Evolutionary conservation across 106 monocot species (phyloP), one percentile per base, ranked within the genome.

Genomic region (Gastrodia elata): DNA sequence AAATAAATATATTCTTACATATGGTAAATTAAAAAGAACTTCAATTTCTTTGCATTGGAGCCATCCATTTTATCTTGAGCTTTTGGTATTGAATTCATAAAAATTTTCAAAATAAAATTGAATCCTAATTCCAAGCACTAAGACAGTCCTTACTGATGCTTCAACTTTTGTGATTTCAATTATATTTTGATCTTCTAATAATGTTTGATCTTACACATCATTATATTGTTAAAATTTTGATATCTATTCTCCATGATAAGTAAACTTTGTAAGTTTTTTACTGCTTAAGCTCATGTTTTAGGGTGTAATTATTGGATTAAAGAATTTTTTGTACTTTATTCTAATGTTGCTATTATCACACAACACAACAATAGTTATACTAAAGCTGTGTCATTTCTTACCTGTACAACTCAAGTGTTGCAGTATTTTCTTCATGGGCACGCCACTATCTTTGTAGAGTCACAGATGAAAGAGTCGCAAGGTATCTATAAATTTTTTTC

Each of bases 401-500:
- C 61, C 32, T 35, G 20, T 46, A 61, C 42, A 59, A 52, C 39
- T 59, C 37, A 77, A 98, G 97, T 89, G 97, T 98, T 74, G 97
- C 97, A 27, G 83, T 98, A 52, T 98, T 98, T 72, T 80, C 92
- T 72, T 84, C 97, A 5, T 97, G 97, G 97, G 97, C 92, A 37
- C 78, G 81, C 20, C 82, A 83, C 15, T 43, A 82, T 46, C 32
- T 82, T 26, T 77, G 79, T 20, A 38, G 70, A 24, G 44, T 41
- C 15, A 76, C 74, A 15, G 72, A 77, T 41, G 56, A 76, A 59
- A 36, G 77, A 26, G 35, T 4, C 44, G 80, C 25, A n/a, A n/a
- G n/a, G n/a, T n/a, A n/a, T n/a, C n/a, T n/a, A n/a, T n/a, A 5
- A 40, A 40, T 40, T 40, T 4, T 40, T 40, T 40, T 40, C 40